These are phyloP conservation scores for Nyctanthes arbortristis DNA, from an alignment of 257 asterid genomes.

Conservation along the genomic window DNA sequence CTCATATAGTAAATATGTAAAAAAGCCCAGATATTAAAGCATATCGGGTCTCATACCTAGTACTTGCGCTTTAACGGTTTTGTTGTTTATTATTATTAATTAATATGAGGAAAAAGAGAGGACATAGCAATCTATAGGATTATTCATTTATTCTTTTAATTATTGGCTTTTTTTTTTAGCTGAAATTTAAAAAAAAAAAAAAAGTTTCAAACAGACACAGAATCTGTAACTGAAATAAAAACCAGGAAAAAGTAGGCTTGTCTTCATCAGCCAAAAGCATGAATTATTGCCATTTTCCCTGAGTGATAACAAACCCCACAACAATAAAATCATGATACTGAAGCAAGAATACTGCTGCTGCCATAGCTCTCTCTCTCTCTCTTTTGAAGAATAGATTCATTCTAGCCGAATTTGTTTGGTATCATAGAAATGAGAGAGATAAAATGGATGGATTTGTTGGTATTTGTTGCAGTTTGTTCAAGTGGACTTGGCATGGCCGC, in stretches of 20 bases:
- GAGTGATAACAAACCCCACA: neutral
- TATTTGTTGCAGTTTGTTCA: neutral
- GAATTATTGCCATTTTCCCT: conserved; percentile 12
- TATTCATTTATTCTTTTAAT: no score
- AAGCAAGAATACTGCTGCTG: neutral
- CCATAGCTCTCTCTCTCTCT: no score
- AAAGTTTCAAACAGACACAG: neutral
- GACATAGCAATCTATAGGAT: no score
- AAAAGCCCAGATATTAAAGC: no score
- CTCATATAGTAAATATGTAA: no score
- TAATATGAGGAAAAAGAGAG: no score
- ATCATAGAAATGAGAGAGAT: neutral
- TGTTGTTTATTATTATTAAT: no score
- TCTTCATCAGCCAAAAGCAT: conserved; percentile 18
- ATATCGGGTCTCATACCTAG: no score
- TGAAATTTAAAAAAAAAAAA: conserved; percentile 5
- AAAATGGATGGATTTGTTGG: conserved; percentile 12
- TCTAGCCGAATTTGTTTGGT: neutral
- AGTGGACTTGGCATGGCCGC: neutral
- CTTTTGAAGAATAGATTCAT: no score
- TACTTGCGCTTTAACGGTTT: no score
- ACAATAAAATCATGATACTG: neutral
- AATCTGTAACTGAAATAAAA: conserved; percentile 7
- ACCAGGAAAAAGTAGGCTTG: conserved; percentile 4
- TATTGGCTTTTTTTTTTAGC: no score